Base-by-base conservation (phyloP, 129 eudicot species). In the Heracleum sosnowskyi region DNA sequence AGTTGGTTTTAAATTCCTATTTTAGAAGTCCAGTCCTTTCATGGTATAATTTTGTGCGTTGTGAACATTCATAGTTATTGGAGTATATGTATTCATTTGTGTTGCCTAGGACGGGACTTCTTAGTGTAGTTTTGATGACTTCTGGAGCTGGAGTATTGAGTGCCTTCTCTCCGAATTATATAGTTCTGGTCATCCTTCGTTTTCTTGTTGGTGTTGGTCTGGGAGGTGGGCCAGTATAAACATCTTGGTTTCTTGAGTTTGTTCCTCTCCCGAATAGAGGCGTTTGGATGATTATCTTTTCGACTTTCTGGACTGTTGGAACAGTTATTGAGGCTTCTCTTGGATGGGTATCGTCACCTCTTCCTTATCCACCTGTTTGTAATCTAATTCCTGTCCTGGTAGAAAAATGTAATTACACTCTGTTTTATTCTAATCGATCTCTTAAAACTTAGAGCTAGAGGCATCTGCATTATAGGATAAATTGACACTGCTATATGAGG, bases 231-330 rank as follows among this genome's bases (percentile, higher is more conserved):
- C 92, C 90, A 53, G 95, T 92, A 77, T 92, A 77, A 77, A 60
- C 89, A 24, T 81, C 95, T 77, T 92, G 95, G 95, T 92, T 89
- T 88, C 86, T 92, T 39, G 97, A 92, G 84, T 92, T 89, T 80
- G 89, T 92, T 70, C 97, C 97, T 28, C 77, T 81, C 79, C 89
- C 88, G 51, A 89, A 89, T 33, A 82, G 92, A 82, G 97, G 97
- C 47, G 79, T 74, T 41, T 92, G 92, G 94, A 91, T 89, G 97
- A 86, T 87, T 76, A 72, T 91, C 77, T 91, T 87, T 74, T 83
- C 90, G 33, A 86, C 91, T 85, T 89, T 87, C 76, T 92, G 97
- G 97, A 88, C 97, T 28, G 42, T 92, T 69, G 97, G 97, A 70
- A 89, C 97, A 71, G 83, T 92, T 74, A 70, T 88, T 13, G 95